phyloP scores from a whole-genome alignment of 192 early-diverging fungal species.

The Coemansia sp. region DNA sequence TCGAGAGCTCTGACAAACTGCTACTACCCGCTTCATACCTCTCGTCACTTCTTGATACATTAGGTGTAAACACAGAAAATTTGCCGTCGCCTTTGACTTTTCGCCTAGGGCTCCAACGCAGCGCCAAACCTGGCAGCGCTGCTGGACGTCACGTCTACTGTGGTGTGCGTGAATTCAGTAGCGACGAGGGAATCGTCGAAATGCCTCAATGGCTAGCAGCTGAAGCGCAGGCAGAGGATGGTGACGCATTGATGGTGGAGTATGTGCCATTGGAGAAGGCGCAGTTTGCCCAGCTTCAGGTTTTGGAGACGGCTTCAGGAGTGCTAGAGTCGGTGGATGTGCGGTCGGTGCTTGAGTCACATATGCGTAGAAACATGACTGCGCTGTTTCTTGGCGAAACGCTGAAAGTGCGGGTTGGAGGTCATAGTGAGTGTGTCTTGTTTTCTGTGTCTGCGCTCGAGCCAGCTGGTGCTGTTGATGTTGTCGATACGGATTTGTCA shows the following conservation, averaged over 20 bases:
- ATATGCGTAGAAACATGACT: slow-evolving; percentile 62
- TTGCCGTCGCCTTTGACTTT: slow-evolving; percentile 40
- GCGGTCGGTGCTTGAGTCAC: slow-evolving; percentile 63
- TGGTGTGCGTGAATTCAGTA: slow-evolving; percentile 74
- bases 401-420: slow-evolving; percentile 54
- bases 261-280: slow-evolving; percentile 64
- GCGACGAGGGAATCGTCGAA: slow-evolving; percentile 44
- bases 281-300: slow-evolving; percentile 60
- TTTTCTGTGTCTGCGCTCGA: slow-evolving; percentile 69
- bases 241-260: slow-evolving; percentile 53
- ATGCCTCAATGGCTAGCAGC: slow-evolving; percentile 57
- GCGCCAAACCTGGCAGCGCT: neutral
- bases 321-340: slow-evolving; percentile 13
- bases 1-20: slow-evolving; percentile 23
- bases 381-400: slow-evolving; percentile 67
- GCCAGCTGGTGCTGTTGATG: slow-evolving; percentile 60
- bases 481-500: slow-evolving; percentile 76
- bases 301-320: slow-evolving; percentile 24
- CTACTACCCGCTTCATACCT: slow-evolving; percentile 33
- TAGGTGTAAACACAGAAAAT: neutral
- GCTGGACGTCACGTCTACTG: slow-evolving; percentile 15
- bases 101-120: slow-evolving; percentile 4
- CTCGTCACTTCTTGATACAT: slow-evolving; percentile 8
- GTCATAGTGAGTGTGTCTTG: slow-evolving; percentile 26
- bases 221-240: slow-evolving; percentile 35